Percentiles rank a stretch among this genome's conserved stretches.
These are phyloP conservation scores for Chlamydomonas sp. DNA, from an alignment of 139 green algal species.

Conservation along the genomic window DNA sequence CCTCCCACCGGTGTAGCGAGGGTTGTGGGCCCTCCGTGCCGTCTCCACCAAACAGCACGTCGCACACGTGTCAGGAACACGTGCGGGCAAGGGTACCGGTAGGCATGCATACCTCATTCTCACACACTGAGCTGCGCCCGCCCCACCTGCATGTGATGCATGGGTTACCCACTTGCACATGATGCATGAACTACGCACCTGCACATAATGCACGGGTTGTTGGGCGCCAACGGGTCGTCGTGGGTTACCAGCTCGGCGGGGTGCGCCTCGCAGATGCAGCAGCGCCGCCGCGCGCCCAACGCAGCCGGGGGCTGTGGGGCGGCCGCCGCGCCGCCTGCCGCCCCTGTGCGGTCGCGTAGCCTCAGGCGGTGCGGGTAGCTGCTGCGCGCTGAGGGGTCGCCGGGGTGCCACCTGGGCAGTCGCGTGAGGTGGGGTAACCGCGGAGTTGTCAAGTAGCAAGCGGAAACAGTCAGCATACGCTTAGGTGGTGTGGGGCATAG, in stretches of 20 bases:
- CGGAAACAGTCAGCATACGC: too few relatives aligned
- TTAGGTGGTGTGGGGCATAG: too few relatives aligned
- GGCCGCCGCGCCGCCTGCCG: neutral
- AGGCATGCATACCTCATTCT: too few relatives aligned
- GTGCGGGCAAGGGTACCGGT: too few relatives aligned
- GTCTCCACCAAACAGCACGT: too few relatives aligned
- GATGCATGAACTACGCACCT: neutral
- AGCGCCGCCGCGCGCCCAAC: constrained; percentile 40
- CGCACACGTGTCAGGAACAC: too few relatives aligned
- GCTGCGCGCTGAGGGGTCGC: constrained; percentile 22
- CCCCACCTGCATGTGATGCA: neutral
- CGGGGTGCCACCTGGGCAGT: constrained; percentile 54
- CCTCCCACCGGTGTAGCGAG: too few relatives aligned
- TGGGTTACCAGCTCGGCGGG: constrained; percentile 61
- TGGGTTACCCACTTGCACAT: too few relatives aligned
- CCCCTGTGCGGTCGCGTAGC: neutral
- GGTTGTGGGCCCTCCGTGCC: too few relatives aligned
- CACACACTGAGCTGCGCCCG: neutral
- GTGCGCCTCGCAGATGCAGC: constrained; percentile 54
- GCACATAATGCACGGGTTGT: constrained; percentile 61
- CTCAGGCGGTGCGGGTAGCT: constrained; percentile 41
- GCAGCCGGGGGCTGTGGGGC: neutral
- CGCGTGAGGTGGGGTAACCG: too few relatives aligned
- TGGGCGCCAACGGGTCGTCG: constrained; percentile 62
- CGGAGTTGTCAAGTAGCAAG: neutral